Evolutionary conservation across 495 filamentous ascomycete species (phyloP).

Genomic region (Thermochaetoides thermophila): DNA sequence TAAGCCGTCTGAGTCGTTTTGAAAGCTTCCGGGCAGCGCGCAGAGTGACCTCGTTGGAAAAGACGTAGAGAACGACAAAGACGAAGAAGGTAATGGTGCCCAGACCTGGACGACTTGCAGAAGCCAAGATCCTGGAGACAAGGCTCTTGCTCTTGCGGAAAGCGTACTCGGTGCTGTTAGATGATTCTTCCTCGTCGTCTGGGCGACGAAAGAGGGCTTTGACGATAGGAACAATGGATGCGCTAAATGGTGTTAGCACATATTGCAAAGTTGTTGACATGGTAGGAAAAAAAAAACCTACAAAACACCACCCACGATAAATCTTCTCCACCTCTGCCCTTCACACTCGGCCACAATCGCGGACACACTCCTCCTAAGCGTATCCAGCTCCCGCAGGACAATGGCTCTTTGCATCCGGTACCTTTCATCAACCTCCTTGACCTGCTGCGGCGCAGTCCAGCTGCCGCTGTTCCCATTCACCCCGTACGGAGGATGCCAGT

Average conservation of each 20-base stretch:
- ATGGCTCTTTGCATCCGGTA: no score
- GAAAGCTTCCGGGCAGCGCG: slow-evolving; percentile 26
- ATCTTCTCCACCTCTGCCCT: slow-evolving; percentile 29
- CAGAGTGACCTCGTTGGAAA: slow-evolving; percentile 32
- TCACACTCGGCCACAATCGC: no score
- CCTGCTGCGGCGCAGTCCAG: no score
- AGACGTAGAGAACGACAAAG: slow-evolving; percentile 31
- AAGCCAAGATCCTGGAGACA: slow-evolving; percentile 25
- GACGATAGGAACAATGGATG: slow-evolving; percentile 28
- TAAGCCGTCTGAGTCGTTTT: slow-evolving; percentile 26
- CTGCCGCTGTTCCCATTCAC: no score
- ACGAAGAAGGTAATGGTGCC: slow-evolving; percentile 32
- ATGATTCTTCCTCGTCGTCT: slow-evolving; percentile 10
- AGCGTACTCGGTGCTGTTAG: slow-evolving; percentile 33
- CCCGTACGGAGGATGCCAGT: background rate
- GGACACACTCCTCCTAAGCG: no score
- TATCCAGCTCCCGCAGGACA: no score
- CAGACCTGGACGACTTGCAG: slow-evolving; percentile 21
- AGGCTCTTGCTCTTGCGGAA: slow-evolving; percentile 28
- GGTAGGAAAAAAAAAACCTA: slow-evolving; percentile 11
- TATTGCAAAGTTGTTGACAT: background rate
- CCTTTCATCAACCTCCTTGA: no score
- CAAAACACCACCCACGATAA: slow-evolving; percentile 26
- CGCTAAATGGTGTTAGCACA: slow-evolving; percentile 11
- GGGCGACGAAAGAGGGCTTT: slow-evolving; percentile 25